Evolutionary conservation across 352 stramenopile species (phyloP).

Genomic region (Globisporangium nagaii): DNA sequence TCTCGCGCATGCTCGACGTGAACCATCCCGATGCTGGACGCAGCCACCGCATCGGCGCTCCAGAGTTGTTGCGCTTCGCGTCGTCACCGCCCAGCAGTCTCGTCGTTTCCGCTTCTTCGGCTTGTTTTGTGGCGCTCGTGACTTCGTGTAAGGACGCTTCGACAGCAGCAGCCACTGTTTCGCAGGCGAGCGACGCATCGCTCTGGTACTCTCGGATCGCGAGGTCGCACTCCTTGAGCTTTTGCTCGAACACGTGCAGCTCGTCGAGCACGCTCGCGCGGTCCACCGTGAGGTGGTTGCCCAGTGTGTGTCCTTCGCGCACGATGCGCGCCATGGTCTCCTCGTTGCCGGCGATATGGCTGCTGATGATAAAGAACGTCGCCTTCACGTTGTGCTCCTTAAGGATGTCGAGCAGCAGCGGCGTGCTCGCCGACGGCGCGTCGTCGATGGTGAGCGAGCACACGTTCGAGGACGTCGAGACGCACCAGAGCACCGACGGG

Average conservation of each 20-base stretch:
- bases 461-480: conserved; percentile 36
- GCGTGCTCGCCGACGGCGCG: conserved; percentile 53
- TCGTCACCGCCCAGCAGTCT: conserved; percentile 11
- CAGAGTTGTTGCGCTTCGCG: neutral
- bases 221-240: conserved; percentile 71
- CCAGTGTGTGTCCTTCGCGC: conserved; percentile 65
- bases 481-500: conserved; percentile 74
- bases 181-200: neutral
- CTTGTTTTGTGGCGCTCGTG: conserved; percentile 8
- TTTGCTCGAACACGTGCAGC: conserved; percentile 77
- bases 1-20: conserved; percentile 70
- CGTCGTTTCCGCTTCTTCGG: conserved; percentile 9
- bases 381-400: conserved; percentile 53
- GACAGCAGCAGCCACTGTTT: neutral
- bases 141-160: conserved; percentile 3
- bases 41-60: conserved; percentile 46
- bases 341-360: conserved; percentile 60
- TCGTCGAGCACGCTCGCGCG: conserved; percentile 73
- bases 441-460: conserved; percentile 83
- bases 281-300: conserved; percentile 82
- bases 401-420: conserved; percentile 70
- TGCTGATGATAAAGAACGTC: conserved; percentile 86
- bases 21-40: conserved; percentile 84
- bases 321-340: conserved; percentile 71
- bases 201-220: conserved; percentile 49